Evolutionary conservation across 1,284 basidiomycete genomes (phyloP).

Genomic region (Binderoboletus segoi): DNA sequence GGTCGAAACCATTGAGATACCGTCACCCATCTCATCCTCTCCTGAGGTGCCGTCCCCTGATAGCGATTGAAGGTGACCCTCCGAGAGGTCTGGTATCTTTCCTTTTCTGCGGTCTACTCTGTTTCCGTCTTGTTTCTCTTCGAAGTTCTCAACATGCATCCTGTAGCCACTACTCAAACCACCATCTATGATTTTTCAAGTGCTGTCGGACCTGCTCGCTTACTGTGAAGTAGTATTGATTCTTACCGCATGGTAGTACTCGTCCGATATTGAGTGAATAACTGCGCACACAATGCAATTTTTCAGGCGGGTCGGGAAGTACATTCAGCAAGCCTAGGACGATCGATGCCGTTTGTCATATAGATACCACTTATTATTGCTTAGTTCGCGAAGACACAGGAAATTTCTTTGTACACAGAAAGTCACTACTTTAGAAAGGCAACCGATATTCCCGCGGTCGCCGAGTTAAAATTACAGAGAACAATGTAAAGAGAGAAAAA

Average conservation of each 20-base stretch:
- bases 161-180: slow-evolving; percentile 23
- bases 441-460: not conserved
- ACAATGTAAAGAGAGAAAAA: not conserved
- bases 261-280: no score
- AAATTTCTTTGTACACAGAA: not conserved
- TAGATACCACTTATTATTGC: no score
- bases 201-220: no score
- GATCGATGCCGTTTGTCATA: no score
- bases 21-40: slow-evolving; percentile 43
- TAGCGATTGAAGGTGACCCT: slow-evolving; percentile 25
- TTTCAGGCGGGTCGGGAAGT: no score
- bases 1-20: slow-evolving; percentile 51
- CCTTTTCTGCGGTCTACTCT: not conserved
- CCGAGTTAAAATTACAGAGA: not conserved
- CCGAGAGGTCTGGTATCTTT: not conserved
- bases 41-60: slow-evolving; percentile 33
- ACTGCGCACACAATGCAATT: no score
- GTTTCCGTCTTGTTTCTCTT: slow-evolving; percentile 1
- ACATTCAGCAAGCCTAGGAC: no score
- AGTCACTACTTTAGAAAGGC: not conserved
- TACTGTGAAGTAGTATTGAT: no score
- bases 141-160: slow-evolving; percentile 9
- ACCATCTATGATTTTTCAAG: not conserved
- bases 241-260: no score
- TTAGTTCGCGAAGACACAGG: no score